A percentile compares a stretch with the other conserved stretches of the same genome.
Conservation (phyloP, 495 filamentous ascomycete genomes). For the Collariella sp. region DNA sequence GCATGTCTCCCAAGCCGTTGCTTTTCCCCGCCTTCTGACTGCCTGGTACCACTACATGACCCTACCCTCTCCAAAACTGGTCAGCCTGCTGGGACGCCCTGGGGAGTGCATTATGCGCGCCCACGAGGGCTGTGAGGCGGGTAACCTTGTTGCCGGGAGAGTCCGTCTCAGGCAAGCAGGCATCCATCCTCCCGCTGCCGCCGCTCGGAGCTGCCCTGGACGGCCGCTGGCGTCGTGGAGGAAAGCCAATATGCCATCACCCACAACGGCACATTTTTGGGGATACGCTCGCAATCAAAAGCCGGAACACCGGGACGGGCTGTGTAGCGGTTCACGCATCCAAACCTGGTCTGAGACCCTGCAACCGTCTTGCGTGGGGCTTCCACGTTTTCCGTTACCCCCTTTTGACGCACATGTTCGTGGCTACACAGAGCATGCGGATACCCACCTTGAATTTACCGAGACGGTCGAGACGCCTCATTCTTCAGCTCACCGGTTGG, state of each 20-base stretch:
- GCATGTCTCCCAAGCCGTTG: conserved; percentile 28
- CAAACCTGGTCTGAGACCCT: conserved; percentile 11
- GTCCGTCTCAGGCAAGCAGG: neutral
- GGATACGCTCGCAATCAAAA: neutral
- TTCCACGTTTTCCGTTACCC: conserved; percentile 12
- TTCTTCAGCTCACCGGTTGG: neutral
- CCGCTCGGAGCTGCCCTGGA: neutral
- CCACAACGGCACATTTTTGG: neutral
- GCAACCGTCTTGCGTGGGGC: conserved; percentile 5
- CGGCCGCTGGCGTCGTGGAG: neutral
- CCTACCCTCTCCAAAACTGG: neutral
- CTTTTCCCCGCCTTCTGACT: conserved; percentile 20
- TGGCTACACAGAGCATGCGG: conserved; percentile 12
- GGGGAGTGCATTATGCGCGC: neutral
- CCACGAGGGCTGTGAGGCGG: too few relatives aligned
- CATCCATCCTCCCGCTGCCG: neutral
- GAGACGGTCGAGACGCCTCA: conserved; percentile 1
- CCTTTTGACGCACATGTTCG: conserved; percentile 24
- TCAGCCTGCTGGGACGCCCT: neutral
- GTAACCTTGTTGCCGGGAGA: neutral
- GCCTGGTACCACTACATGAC: neutral
- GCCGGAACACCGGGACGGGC: conserved; percentile 7
- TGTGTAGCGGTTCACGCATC: conserved; percentile 8
- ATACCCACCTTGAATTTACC: conserved; percentile 8
- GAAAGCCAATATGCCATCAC: neutral